A percentile compares a stretch with the other conserved stretches of the same genome.
Conservation (phyloP, 306 rosid genomes). For the apple (Malus domestica) region ASM211411v1 NC_041789.1:28105501-28106000, state of each 20-base stretch:
- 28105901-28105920: too few species aligned
- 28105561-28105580: conserved; percentile 55
- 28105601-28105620: conserved; percentile 10
- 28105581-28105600: conserved; percentile 46
- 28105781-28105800: conserved; percentile 24
- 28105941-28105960: not conserved
- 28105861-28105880: not conserved
- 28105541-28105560: conserved; percentile 64
- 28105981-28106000: not conserved
- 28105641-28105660: conserved; percentile 37
- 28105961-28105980: not conserved
- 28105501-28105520: conserved; percentile 33
- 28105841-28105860: not conserved
- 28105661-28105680: conserved; percentile 37
- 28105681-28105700: conserved; percentile 36
- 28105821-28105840: not conserved
- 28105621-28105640: conserved; percentile 6
- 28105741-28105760: conserved; percentile 22
- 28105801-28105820: not conserved
- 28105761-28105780: not conserved
- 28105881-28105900: not conserved
- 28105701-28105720: conserved; percentile 34
- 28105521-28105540: conserved; percentile 45
- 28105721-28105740: conserved; percentile 18
- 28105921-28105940: not conserved